Base-by-base conservation (phyloP, 2,329 filamentous ascomycete genomes). In the Xylaria sp. region DNA sequence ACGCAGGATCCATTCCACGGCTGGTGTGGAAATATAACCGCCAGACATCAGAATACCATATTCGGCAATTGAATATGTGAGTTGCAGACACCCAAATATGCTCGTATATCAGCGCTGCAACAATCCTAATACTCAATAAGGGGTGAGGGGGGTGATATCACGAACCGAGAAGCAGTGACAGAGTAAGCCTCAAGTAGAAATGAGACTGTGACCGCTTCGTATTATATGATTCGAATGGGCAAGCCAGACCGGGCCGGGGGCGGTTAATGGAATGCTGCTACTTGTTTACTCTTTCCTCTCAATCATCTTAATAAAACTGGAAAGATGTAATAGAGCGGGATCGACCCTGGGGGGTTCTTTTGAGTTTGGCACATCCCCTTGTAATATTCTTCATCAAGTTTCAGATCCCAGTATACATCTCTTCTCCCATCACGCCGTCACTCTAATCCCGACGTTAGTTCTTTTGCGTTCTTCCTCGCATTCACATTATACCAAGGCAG, bases 221-320 rank as follows among this genome's bases (percentile, higher is more conserved):
- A 50, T 42, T 27, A 12, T 27, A 34, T 19, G 6, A 34, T 50
- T 58, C 19, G 30, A 42, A 51, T 21, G 24, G n/a, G 57, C 6
- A 61, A 42, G 11, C 0, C 24, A 32, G 9, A 32, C 9, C 1
- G 34, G 7, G n/a, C 5, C 11, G 50, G 42, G 19, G 12, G 42
- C 32, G 42, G 32, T 14, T 17, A 24, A 61, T 21, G 21, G 42
- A 24, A 51, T 42, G 3, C 11, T 50, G 7, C 4, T 42, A 51
- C 19, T 12, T n/a, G 19, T 21, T 17, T 32, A 17, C 39, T 60
- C 39, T 56, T 67, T 60, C 60, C 65, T 17, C 12, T 17, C 1
- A 34, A 48, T 19, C 11, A 30, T 12, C 19, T 39, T 32, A 12
- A 8, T 36, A 4, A 45, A 3, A 14, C 42, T 21, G 21, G 32